These are phyloP conservation scores for Nematodospora anomalae DNA, from an alignment of 1,139 yeast species.

Conservation along the genomic window DNA sequence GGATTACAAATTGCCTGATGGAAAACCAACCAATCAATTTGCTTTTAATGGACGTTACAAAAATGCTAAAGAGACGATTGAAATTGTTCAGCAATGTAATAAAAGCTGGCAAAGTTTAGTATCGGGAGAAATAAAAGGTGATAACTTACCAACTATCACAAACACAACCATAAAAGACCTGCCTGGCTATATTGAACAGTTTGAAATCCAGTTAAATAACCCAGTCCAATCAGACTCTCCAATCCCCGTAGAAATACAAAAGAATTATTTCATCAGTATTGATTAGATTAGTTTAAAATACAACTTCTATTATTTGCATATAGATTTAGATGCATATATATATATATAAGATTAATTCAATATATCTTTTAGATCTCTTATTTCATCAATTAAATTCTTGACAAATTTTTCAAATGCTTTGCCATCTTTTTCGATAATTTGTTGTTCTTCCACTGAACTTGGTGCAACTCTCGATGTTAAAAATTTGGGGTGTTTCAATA, in stretches of 20 bases:
- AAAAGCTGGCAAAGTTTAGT: slow-evolving; percentile 73
- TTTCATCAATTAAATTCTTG: slow-evolving; percentile 51
- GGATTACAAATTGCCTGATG: slow-evolving; percentile 87
- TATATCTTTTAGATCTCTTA: slow-evolving; percentile 54
- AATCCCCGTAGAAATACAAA: slow-evolving; percentile 25
- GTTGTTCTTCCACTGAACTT: slow-evolving; percentile 64
- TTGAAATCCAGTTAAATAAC: slow-evolving; percentile 19
- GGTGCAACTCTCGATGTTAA: slow-evolving; percentile 68
- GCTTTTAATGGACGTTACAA: slow-evolving; percentile 84
- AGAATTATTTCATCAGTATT: slow-evolving; percentile 15
- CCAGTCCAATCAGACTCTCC: slow-evolving; percentile 25
- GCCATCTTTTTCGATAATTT: slow-evolving; percentile 47
- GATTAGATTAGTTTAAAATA: no score
- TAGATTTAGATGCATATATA: background rate
- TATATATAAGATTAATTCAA: slow-evolving; percentile 18
- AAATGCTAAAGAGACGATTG: slow-evolving; percentile 70
- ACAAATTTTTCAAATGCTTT: slow-evolving; percentile 43
- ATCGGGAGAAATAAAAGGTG: slow-evolving; percentile 47
- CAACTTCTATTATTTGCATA: no score
- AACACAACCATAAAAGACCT: slow-evolving; percentile 67
- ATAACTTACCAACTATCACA: slow-evolving; percentile 44
- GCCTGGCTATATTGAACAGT: slow-evolving; percentile 28
- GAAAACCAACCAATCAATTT: slow-evolving; percentile 82
- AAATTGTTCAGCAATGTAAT: slow-evolving; percentile 66
- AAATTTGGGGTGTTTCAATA: slow-evolving; percentile 84